Percentiles rank a stretch among this genome's conserved stretches.
phyloP scores from a whole-genome alignment of 805 yeast genomes.

The Ogataea trehalophila region DNA sequence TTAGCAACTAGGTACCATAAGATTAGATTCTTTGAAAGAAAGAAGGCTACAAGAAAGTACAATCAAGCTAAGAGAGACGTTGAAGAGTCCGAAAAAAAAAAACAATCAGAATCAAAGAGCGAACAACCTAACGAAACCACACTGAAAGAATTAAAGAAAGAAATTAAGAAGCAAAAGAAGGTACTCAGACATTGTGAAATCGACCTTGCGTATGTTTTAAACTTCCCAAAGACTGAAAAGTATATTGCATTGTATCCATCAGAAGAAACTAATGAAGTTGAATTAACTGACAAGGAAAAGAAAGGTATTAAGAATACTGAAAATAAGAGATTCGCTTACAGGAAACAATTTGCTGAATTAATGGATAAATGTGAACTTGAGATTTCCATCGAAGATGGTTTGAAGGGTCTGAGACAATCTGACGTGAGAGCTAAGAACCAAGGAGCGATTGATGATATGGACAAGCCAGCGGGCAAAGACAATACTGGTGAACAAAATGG shows the following conservation, averaged over 20 bases:
- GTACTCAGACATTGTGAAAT: slow-evolving; percentile 52
- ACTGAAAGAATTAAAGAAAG: slow-evolving; percentile 22
- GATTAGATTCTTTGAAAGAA: slow-evolving; percentile 87
- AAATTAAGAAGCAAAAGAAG: slow-evolving; percentile 38
- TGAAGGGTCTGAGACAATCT: slow-evolving; percentile 29
- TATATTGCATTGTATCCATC: slow-evolving; percentile 74
- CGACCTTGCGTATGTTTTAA: slow-evolving; percentile 69
- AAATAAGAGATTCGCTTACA: slow-evolving; percentile 39
- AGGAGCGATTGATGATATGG: slow-evolving; percentile 11
- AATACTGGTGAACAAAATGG: slow-evolving; percentile 7
- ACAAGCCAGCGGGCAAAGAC: background rate
- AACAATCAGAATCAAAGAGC: slow-evolving; percentile 3
- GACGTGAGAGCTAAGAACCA: slow-evolving; percentile 8
- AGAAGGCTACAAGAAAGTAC: slow-evolving; percentile 73
- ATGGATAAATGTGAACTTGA: slow-evolving; percentile 53
- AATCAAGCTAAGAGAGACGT: slow-evolving; percentile 43
- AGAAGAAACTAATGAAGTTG: slow-evolving; percentile 22
- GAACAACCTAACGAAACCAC: slow-evolving; percentile 15
- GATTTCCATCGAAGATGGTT: slow-evolving; percentile 42
- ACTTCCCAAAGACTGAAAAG: slow-evolving; percentile 75
- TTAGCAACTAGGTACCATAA: slow-evolving; percentile 76
- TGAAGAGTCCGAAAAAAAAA: slow-evolving; percentile 32
- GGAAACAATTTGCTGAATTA: slow-evolving; percentile 47
- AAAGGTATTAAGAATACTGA: slow-evolving; percentile 42
- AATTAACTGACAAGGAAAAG: slow-evolving; percentile 30